These are phyloP conservation scores for Scutellaria barbata DNA, from an alignment of 257 asterid species.

Conservation along the genomic window DNA sequence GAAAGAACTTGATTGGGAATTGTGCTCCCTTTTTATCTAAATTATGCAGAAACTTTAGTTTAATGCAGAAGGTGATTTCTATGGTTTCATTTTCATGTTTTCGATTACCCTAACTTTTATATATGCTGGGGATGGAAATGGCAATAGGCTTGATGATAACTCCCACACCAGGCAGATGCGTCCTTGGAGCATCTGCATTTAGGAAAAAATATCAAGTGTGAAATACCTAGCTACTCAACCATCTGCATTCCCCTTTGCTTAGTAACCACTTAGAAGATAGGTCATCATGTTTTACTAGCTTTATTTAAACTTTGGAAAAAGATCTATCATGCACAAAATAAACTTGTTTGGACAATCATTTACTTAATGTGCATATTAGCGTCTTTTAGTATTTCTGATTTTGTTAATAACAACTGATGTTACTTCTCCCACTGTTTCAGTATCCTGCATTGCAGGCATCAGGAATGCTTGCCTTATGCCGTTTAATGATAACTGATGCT, in stretches of 20 bases:
- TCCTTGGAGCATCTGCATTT: constrained; percentile 23
- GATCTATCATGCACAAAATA: constrained; percentile 3
- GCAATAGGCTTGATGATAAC: no score
- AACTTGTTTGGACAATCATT: neutral
- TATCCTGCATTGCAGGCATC: constrained; percentile 86
- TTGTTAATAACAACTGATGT: constrained; percentile 37
- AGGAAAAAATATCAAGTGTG: neutral
- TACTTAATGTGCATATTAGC: neutral
- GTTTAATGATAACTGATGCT: constrained; percentile 88
- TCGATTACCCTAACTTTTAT: neutral
- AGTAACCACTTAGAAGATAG: neutral
- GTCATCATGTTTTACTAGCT: neutral
- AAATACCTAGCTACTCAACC: constrained; percentile 4
- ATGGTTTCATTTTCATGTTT: constrained; percentile 10
- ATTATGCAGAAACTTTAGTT: constrained; percentile 80
- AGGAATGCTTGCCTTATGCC: constrained; percentile 95
- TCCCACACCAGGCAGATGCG: constrained; percentile 5
- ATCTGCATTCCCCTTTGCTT: neutral
- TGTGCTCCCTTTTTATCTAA: constrained; percentile 75
- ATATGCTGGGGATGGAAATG: constrained; percentile 21
- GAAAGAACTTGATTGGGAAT: constrained; percentile 80
- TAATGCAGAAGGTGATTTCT: constrained; percentile 88
- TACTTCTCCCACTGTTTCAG: constrained; percentile 51
- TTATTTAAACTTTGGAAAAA: neutral
- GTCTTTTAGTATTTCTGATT: constrained; percentile 25